Evolutionary conservation across 2,329 filamentous ascomycete genomes (phyloP).

Genomic region (Ceratocystis colombiana): DNA sequence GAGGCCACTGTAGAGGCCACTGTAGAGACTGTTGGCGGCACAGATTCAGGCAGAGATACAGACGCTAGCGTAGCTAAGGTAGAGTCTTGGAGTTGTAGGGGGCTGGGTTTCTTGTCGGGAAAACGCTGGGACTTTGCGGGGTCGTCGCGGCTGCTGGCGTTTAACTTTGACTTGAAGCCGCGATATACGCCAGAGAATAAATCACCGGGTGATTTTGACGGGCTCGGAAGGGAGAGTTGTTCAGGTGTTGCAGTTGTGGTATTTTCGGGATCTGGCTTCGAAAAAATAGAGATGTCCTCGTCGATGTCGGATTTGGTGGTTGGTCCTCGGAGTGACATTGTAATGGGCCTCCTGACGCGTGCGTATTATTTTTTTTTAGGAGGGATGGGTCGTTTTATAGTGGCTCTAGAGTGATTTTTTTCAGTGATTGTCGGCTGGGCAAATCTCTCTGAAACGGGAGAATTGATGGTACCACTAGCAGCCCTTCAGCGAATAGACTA

Average conservation of each 20-base stretch:
- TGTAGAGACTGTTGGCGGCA: conserved; percentile 25
- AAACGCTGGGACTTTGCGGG: conserved; percentile 31
- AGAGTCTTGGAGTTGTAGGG: conserved; percentile 33
- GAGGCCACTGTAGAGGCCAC: conserved; percentile 18
- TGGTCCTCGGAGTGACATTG: conserved; percentile 12
- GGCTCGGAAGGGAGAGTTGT: conserved; percentile 15
- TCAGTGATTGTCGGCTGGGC: not conserved
- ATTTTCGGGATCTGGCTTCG: conserved; percentile 3
- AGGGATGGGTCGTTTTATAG: not conserved
- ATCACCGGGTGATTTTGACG: conserved; percentile 38
- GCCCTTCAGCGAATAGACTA: conserved; percentile 6
- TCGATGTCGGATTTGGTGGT: conserved; percentile 8
- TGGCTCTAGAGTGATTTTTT: conserved; percentile 1
- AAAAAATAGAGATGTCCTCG: conserved; percentile 15
- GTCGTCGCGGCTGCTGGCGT: conserved; percentile 37
- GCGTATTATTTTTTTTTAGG: not conserved
- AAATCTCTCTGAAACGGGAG: conserved; percentile 9
- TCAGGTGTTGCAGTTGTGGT: conserved; percentile 2
- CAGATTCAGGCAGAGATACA: not conserved
- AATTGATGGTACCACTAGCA: conserved; percentile 5
- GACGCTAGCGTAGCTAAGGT: not conserved
- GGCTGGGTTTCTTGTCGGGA: conserved; percentile 21
- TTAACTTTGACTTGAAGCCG: conserved; percentile 35
- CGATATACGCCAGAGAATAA: conserved; percentile 44
- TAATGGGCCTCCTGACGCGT: conserved; percentile 12